Base-by-base conservation (phyloP, 2,329 filamentous ascomycete species). In the Bipolaris bicolor region DNA sequence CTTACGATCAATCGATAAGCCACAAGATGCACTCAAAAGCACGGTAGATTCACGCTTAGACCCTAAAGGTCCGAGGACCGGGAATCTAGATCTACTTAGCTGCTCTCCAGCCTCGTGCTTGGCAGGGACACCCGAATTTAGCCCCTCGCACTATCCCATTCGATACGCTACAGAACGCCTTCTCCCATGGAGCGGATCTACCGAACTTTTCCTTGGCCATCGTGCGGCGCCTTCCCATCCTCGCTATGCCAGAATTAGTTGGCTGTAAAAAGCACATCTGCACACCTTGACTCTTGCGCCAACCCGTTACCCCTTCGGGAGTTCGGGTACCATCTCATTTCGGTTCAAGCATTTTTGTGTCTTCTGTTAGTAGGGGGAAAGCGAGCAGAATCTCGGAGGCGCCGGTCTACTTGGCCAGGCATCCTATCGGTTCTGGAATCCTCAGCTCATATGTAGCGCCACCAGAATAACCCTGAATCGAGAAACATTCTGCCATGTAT, bases 151-250 rank as follows among this genome's bases (percentile, higher is more conserved):
- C 29, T 29, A 41, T 52, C 13, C 16, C 31, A 37, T 16, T 47
- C 50, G 15, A 52, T 52, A 47, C 50, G 33, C 50, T 29, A 52
- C 50, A 29, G 15, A 29, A 15, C 33, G 22, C 50, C 41, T 44
- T 22, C 5, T 29, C 26, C 13, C 29, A 24, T 7, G 11, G 5
- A 10, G 24, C 26, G 20, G 22, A 47, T 52, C 41, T 31, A 15
- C 41, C 37, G 37, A 39, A 15, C n/a, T 5, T n/a, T 1, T 48
- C 34, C 16, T 33, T 6, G 43, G 11, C n/a, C 20, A 26, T 13
- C 5, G 16, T 7, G 3, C 16, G 41, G 13, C 41, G 26, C 26
- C 5, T 16, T 44, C 11, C 22, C 13, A 10, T 31, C 7, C 22
- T 24, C 20, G 7, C 41, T 29, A 44, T 44, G 16, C 24, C 15